A percentile compares a stretch with the other conserved stretches of the same genome.
Evolutionary conservation across 1,139 yeast genomes (phyloP).

Genomic region (Protomyces lactucae-debilis): DNA sequence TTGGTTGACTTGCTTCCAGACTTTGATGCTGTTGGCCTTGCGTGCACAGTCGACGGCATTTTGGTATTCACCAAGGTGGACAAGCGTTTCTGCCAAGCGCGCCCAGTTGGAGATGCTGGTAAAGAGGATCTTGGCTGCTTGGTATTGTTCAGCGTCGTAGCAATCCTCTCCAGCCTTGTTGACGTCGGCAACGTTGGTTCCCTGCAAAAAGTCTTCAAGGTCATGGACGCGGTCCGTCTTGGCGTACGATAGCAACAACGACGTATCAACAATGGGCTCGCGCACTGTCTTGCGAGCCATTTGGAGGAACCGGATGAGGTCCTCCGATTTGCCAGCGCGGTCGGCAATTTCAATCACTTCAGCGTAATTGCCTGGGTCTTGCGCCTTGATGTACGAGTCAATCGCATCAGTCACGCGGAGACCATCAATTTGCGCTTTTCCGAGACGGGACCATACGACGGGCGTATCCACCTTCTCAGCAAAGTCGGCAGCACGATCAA

Average conservation of each 20-base stretch:
- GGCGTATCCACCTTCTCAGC: constrained; percentile 85
- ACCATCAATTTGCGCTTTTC: constrained; percentile 93
- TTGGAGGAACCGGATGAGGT: constrained; percentile 73
- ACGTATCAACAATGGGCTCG: constrained; percentile 90
- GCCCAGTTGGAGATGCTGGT: constrained; percentile 88
- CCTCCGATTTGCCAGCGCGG: constrained; percentile 94
- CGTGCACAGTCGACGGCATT: constrained; percentile 98
- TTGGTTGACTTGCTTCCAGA: constrained; percentile 95
- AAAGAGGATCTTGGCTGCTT: constrained; percentile 86
- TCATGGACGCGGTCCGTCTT: constrained; percentile 68
- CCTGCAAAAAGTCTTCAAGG: constrained; percentile 75
- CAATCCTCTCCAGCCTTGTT: constrained; percentile 89
- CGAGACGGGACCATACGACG: constrained; percentile 91
- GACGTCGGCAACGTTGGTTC: constrained; percentile 88
- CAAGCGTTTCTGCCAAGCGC: constrained; percentile 90
- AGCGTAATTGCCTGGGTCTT: constrained; percentile 83
- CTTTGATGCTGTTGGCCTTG: constrained; percentile 88
- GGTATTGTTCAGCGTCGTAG: constrained; percentile 74
- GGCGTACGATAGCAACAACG: constrained; percentile 82
- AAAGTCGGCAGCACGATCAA: constrained; percentile 90
- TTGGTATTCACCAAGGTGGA: constrained; percentile 85
- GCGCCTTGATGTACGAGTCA: constrained; percentile 65
- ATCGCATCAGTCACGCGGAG: constrained; percentile 88
- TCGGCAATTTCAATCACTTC: constrained; percentile 93
- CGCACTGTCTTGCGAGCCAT: constrained; percentile 94